Percentiles rank a stretch among this genome's conserved stretches.
Evolutionary conservation across 129 eudicot genomes (phyloP).

Genomic region (Tagetes patula): DNA sequence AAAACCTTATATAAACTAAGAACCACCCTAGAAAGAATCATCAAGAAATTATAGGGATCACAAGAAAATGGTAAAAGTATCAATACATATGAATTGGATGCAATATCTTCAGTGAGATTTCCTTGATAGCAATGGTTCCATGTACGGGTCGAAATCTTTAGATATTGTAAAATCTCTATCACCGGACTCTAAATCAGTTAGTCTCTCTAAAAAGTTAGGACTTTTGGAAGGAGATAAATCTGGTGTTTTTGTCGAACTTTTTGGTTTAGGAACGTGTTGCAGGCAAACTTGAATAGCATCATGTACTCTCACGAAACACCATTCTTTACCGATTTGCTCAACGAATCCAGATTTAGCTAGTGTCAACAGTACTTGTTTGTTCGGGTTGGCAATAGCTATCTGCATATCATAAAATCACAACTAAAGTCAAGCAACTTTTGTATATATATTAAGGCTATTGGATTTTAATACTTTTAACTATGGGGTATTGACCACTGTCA

Average conservation of each 20-base stretch:
- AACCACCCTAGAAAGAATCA: slow-evolving; percentile 28
- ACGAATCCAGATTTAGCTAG: slow-evolving; percentile 76
- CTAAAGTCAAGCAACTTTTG: slow-evolving; percentile 31
- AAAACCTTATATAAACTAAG: slow-evolving; percentile 24
- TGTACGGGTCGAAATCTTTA: slow-evolving; percentile 39
- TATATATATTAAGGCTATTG: slow-evolving; percentile 31
- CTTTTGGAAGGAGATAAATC: slow-evolving; percentile 35
- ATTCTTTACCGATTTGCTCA: slow-evolving; percentile 84
- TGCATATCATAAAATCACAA: slow-evolving; percentile 26
- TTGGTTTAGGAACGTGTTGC: slow-evolving; percentile 51
- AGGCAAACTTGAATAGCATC: slow-evolving; percentile 98
- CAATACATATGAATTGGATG: slow-evolving; percentile 14
- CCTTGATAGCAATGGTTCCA: slow-evolving; percentile 66
- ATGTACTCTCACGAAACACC: slow-evolving; percentile 96
- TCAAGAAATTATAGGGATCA: slow-evolving; percentile 10
- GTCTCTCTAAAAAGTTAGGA: slow-evolving; percentile 49
- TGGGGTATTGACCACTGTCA: background rate
- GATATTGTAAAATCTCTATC: slow-evolving; percentile 26
- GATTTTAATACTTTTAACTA: slow-evolving; percentile 24
- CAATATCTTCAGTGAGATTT: slow-evolving; percentile 30
- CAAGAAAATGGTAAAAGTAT: slow-evolving; percentile 18
- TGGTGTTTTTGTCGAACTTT: slow-evolving; percentile 41
- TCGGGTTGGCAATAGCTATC: slow-evolving; percentile 92
- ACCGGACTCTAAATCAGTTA: slow-evolving; percentile 66
- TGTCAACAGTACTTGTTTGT: slow-evolving; percentile 69